These are phyloP conservation scores for Schizosaccharomyces octosporus DNA, from an alignment of 805 yeast genomes.

Conservation along the genomic window DNA sequence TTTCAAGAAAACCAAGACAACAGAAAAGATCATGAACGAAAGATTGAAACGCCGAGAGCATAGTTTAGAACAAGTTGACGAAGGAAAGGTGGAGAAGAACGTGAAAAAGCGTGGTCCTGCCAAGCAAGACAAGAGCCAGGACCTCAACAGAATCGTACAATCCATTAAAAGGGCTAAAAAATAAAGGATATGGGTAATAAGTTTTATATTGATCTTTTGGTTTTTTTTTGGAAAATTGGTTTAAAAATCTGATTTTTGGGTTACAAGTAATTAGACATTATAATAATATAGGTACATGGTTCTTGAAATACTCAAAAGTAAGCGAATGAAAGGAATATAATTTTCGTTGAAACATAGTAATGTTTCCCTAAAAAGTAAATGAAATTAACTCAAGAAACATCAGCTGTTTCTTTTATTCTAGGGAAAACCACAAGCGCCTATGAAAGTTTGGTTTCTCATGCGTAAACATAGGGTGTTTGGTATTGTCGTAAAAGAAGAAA, in stretches of 20 bases:
- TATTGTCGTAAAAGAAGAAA: neutral
- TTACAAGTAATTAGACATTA: neutral
- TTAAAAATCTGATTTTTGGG: neutral
- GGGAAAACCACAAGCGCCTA: too few relatives aligned
- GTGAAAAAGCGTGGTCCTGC: neutral
- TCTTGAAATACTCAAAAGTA: too few relatives aligned
- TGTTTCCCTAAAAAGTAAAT: too few relatives aligned
- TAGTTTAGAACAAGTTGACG: neutral
- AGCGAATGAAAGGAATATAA: too few relatives aligned
- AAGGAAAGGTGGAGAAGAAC: neutral
- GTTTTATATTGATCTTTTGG: neutral
- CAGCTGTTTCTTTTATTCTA: too few relatives aligned
- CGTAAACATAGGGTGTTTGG: too few relatives aligned
- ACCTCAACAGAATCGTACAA: neutral
- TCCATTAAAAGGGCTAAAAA: neutral
- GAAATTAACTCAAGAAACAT: too few relatives aligned
- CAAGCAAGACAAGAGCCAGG: neutral
- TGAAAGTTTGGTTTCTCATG: too few relatives aligned
- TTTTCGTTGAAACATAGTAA: too few relatives aligned
- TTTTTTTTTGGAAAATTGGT: neutral
- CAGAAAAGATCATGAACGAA: conserved; percentile 61
- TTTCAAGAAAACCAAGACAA: conserved; percentile 64
- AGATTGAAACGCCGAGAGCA: conserved; percentile 18
- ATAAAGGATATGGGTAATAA: neutral
- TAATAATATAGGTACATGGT: too few relatives aligned